Base-by-base conservation (phyloP, 352 stramenopile species). In the Stephanocyclus meneghinianus region DNA sequence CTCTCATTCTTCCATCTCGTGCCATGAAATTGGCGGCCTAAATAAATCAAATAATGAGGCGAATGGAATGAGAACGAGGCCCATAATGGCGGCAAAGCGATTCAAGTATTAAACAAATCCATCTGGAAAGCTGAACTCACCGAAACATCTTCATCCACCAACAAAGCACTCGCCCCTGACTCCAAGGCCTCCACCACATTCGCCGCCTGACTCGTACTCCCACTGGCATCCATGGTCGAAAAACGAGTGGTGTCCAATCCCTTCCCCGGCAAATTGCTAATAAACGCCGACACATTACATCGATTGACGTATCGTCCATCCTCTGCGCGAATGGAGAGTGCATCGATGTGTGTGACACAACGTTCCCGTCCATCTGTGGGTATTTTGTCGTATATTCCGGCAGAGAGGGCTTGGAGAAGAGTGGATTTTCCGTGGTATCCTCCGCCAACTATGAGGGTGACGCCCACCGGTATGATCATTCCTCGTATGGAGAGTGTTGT, bases 351-450 rank as follows among this genome's bases (percentile, higher is more conserved):
- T 40, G 95, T 91, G 0, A 96, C 95, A 26, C 97, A 97, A 50
- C 97, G 96, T 84, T 98, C 96, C 5, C 96, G 92, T 29, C 97
- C 96, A 78, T 99, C 96, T 4, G 75, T 89, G 10, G 95, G 95
- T 18, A 98, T 93, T 73, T 98, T 97, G 79, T 98, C 96, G 87
- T 98, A 98, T 35, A 98, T 91, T 26, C 96, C 96, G 26, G 95
- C 84, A 69, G 97, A 91, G 18, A 99, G 86, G 0, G 95, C 93
- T 70, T 97, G 94, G 0, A 99, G 88, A 7, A 99, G 86, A 6
- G 97, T 99, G 45, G 95, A 98, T 85, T 99, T 98, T 56, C 96
- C 97, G 80, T 99, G 97, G 83, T 98, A 99, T 9, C 96, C 97
- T 60, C 97, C 96, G 45, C 97, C 97, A 5, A 98, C 96, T 77